Percentiles rank a stretch among this genome's conserved stretches.
Evolutionary conservation across 441 rosid species (phyloP).

Genomic region (Brassica balearica): DNA sequence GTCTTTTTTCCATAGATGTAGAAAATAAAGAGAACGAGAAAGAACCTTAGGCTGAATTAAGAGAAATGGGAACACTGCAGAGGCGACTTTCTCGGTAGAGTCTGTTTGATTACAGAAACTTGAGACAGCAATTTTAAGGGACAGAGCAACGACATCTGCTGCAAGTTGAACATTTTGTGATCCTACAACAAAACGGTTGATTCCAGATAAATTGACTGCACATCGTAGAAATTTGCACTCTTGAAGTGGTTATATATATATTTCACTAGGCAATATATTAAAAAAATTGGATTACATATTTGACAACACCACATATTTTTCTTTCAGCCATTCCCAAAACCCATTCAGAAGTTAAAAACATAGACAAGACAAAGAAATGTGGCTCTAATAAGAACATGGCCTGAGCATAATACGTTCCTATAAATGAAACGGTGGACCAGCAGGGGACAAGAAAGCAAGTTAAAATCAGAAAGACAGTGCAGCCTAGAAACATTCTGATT

Average conservation of each 20-base stretch:
- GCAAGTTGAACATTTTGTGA: conserved; percentile 55
- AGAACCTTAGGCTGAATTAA: conserved; percentile 76
- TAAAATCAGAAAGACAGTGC: conserved; percentile 20
- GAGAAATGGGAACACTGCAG: conserved; percentile 81
- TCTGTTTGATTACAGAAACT: conserved; percentile 54
- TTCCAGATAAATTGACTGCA: conserved; percentile 27
- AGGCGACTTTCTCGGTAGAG: conserved; percentile 63
- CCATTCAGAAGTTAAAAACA: conserved; percentile 15
- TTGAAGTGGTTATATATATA: neutral
- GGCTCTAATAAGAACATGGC: conserved; percentile 16
- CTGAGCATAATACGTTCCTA: conserved; percentile 1
- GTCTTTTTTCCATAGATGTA: neutral
- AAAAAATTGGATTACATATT: conserved; percentile 3
- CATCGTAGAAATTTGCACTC: conserved; percentile 4
- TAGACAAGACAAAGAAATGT: conserved; percentile 3
- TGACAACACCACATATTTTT: conserved; percentile 21
- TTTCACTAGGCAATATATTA: neutral
- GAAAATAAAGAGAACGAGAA: conserved; percentile 19
- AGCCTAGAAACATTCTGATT: neutral
- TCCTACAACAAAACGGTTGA: conserved; percentile 55
- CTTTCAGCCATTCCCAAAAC: conserved; percentile 11
- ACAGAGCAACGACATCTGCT: conserved; percentile 63
- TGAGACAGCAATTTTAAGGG: conserved; percentile 65
- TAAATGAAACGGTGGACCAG: conserved; percentile 15
- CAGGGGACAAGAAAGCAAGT: neutral